phyloP scores from a whole-genome alignment of 1,139 yeast genomes.

The Geotrichum bryndzae region DNA sequence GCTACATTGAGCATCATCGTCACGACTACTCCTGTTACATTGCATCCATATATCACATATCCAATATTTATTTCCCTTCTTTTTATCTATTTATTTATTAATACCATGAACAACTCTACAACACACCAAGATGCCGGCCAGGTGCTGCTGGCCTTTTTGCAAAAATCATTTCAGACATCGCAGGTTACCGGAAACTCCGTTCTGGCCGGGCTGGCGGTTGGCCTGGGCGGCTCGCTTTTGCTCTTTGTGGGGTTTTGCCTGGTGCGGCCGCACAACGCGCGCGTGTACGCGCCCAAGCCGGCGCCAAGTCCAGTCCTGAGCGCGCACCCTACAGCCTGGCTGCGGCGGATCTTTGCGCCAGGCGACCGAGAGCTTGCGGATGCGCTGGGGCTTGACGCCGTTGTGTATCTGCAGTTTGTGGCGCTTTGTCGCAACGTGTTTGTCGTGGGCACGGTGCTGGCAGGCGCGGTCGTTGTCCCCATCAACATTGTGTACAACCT shows the following conservation, averaged over 20 bases:
- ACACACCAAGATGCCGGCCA: neutral
- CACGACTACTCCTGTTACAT: neutral
- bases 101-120: neutral
- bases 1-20: neutral
- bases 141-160: slow-evolving; percentile 6
- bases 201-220: slow-evolving; percentile 33
- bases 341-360: slow-evolving; percentile 25
- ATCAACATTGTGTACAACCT: slow-evolving; percentile 35
- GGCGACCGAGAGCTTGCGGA: slow-evolving; percentile 31
- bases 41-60: neutral
- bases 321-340: slow-evolving; percentile 30
- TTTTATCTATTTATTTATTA: too few species aligned
- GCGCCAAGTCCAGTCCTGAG: slow-evolving; percentile 16
- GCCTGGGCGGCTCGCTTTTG: slow-evolving; percentile 35
- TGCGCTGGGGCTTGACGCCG: slow-evolving; percentile 38
- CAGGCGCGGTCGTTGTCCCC: slow-evolving; percentile 37
- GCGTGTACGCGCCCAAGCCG: slow-evolving; percentile 34
- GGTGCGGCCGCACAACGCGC: slow-evolving; percentile 34
- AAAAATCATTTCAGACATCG: slow-evolving; percentile 19
- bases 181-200: slow-evolving; percentile 33
- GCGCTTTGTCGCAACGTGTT: slow-evolving; percentile 35
- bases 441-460: slow-evolving; percentile 31
- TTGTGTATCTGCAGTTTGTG: slow-evolving; percentile 33
- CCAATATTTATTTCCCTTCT: neutral
- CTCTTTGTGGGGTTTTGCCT: slow-evolving; percentile 31